phyloP scores from a whole-genome alignment of 164 flowering plant genomes.

The Paratinospora sagittata region DNA sequence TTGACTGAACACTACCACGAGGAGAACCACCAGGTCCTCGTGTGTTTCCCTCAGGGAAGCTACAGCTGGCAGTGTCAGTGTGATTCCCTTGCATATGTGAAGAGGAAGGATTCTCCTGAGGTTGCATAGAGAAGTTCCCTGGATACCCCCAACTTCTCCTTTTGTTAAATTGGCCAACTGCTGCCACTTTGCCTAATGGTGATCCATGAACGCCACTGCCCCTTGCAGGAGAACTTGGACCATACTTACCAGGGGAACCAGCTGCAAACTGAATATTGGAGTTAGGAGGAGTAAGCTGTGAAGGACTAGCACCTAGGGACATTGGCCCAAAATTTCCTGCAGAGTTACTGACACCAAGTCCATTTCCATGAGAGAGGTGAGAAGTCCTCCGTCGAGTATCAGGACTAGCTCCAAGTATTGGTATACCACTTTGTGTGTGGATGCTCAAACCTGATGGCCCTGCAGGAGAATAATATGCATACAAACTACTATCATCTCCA shows the following conservation, averaged over 20 bases:
- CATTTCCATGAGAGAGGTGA: constrained; percentile 64
- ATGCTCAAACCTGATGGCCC: constrained; percentile 72
- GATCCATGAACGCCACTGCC: constrained; percentile 68
- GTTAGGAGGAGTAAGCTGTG: constrained; percentile 88
- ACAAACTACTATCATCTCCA: constrained; percentile 59
- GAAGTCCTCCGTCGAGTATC: constrained; percentile 61
- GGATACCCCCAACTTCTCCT: constrained; percentile 67
- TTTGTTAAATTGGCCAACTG: constrained; percentile 55
- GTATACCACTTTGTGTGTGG: constrained; percentile 49
- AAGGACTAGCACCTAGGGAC: constrained; percentile 93
- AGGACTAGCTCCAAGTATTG: constrained; percentile 77
- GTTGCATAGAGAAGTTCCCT: constrained; percentile 39
- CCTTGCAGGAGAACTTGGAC: constrained; percentile 85
- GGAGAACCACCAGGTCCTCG: constrained; percentile 42
- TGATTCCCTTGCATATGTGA: constrained; percentile 51
- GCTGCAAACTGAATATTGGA: constrained; percentile 54
- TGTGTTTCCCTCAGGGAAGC: constrained; percentile 52
- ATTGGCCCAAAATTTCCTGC: constrained; percentile 66
- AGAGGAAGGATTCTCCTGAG: constrained; percentile 54
- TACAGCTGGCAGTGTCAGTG: constrained; percentile 32
- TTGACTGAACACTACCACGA: constrained; percentile 38
- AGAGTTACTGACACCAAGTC: constrained; percentile 82
- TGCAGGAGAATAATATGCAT: constrained; percentile 76
- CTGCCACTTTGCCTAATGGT: constrained; percentile 72
- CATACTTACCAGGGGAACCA: constrained; percentile 83